Conservation (phyloP, 495 filamentous ascomycete genomes). For the Daldinia grandis region DNA sequence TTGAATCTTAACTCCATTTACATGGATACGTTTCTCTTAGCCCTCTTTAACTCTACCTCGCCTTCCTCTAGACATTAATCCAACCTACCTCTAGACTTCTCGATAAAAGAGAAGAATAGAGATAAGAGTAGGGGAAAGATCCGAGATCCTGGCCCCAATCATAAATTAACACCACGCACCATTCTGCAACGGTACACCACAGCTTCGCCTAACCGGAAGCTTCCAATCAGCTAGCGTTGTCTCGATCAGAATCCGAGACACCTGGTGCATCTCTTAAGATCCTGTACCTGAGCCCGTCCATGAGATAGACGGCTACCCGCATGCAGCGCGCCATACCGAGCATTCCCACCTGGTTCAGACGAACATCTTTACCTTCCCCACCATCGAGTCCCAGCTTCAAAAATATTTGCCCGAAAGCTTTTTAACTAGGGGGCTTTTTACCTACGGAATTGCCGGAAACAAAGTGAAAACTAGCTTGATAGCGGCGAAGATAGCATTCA, state of each 20-base stretch:
- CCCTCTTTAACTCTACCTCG: neutral
- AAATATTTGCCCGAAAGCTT: slow-evolving; percentile 10
- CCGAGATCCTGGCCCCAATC: slow-evolving; percentile 23
- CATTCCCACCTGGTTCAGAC: slow-evolving; percentile 21
- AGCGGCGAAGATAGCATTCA: slow-evolving; percentile 13
- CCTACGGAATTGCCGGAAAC: slow-evolving; percentile 7
- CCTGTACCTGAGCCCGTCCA: slow-evolving; percentile 32
- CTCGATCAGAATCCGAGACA: slow-evolving; percentile 40
- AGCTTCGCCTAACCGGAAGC: slow-evolving; percentile 36
- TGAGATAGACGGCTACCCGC: slow-evolving; percentile 25
- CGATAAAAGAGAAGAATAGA: slow-evolving; percentile 2
- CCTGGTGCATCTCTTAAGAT: slow-evolving; percentile 33
- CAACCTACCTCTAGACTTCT: slow-evolving; percentile 11
- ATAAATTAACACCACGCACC: slow-evolving; percentile 24
- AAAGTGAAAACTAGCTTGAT: neutral
- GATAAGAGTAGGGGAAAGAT: slow-evolving; percentile 12
- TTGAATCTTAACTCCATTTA: neutral
- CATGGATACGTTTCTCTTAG: neutral
- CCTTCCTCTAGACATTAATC: slow-evolving; percentile 4
- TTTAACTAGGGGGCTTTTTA: slow-evolving; percentile 5
- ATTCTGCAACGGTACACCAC: slow-evolving; percentile 33
- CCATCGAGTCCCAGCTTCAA: slow-evolving; percentile 24
- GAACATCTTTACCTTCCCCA: slow-evolving; percentile 14
- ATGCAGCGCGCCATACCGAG: slow-evolving; percentile 23
- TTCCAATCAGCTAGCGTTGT: slow-evolving; percentile 37